Base-by-base conservation (phyloP, 1,284 basidiomycete species). In the Ceratobasidium sp. region DNA sequence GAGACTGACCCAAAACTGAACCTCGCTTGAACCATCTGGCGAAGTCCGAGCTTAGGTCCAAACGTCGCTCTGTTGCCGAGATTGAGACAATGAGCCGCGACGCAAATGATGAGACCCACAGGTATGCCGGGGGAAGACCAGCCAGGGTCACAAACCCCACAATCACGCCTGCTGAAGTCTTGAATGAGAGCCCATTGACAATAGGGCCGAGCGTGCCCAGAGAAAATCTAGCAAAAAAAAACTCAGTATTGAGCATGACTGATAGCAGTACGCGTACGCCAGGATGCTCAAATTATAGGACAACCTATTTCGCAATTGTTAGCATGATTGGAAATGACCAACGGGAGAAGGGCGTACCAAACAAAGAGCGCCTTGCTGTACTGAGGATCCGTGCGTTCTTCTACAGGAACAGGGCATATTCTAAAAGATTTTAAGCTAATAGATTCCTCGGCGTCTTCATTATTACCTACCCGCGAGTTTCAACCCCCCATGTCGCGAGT, bases 1-100 rank as follows among this genome's bases (percentile, higher is more conserved):
- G 42, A 42, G 12, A 62, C 74, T 45, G 45, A 74, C 60, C 91
- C 92, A 76, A 93, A 92, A 40, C 86, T 88, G 77, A 88, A 91
- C 29, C 90, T 81, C 4, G 93, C 87, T 70, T 87, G 85, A 29
- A 92, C 86, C 90, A 95, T 93, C 74, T 94, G 92, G 20, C 93
- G 84, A 80, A 95, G 85, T 8, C 93, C 93, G 0, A 90, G 81
- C 76, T 87, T 89, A 0, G 92, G 90, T 22, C 93, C 93, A 85
- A 91, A 94, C 43, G 89, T 92, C 12, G 87, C 82, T 60, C 90
- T 92, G 58, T n/a, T n/a, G n/a, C n/a, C n/a, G n/a, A 12, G 54
- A 27, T 50, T 47, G 17, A 5, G 34, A 69, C 10, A 50, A 2
- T 29, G 50, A 42, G 75, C 7, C 22, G 67, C 35, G 27, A 15